Evolutionary conservation across 495 filamentous ascomycete genomes (phyloP).

Genomic region (Neurospora sp.): DNA sequence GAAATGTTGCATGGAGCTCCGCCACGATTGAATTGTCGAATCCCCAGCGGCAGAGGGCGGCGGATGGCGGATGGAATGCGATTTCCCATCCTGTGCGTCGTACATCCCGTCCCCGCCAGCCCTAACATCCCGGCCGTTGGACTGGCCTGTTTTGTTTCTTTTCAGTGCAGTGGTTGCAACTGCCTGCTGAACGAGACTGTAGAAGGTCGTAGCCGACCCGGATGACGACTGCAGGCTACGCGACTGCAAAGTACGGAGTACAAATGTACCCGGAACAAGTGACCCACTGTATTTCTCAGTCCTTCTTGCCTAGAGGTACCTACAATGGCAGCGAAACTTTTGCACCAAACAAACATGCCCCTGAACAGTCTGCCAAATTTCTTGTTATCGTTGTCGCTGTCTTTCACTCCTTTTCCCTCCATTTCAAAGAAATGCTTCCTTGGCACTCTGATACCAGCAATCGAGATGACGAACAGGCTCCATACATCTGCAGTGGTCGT

Average conservation of each 20-base stretch:
- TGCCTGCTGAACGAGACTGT: not conserved
- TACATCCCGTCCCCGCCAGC: not conserved
- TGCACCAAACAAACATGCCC: constrained; percentile 1
- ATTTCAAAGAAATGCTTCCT: not conserved
- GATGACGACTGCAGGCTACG: not conserved
- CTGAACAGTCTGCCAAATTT: not conserved
- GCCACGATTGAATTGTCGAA: too few relatives aligned
- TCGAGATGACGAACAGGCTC: not conserved
- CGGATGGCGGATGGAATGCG: too few relatives aligned
- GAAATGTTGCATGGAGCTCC: not conserved
- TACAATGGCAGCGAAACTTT: not conserved
- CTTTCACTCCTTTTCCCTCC: not conserved
- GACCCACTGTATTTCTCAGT: not conserved
- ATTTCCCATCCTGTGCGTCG: not conserved
- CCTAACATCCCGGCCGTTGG: not conserved
- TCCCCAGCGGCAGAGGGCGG: not conserved
- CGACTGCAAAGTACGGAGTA: not conserved
- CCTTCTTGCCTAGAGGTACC: not conserved
- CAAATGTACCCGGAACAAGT: too few relatives aligned
- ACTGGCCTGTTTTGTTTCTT: not conserved
- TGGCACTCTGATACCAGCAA: not conserved
- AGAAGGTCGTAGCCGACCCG: not conserved
- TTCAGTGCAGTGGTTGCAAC: not conserved
- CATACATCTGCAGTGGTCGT: not conserved
- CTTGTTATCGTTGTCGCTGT: not conserved